Evolutionary conservation across 768 basidiomycete genomes (phyloP).

Genomic region (Rhizopogon rudus): DNA sequence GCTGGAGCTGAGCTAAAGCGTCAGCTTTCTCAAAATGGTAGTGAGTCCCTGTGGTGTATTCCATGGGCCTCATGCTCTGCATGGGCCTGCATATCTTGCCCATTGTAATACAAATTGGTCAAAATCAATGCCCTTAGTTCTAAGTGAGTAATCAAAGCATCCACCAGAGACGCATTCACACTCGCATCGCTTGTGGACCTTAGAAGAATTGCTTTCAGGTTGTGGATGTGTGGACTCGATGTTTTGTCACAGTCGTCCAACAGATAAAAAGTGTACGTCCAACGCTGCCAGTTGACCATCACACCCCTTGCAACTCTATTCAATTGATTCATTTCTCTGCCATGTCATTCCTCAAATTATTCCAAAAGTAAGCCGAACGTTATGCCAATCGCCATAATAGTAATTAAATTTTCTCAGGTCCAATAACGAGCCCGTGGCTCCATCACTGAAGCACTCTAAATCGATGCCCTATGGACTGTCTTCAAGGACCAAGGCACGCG

Average conservation of each 20-base stretch:
- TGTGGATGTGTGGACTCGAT: not conserved
- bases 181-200: not conserved
- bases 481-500: not conserved
- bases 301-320: not conserved
- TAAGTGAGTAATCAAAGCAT: not conserved
- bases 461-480: constrained; percentile 8
- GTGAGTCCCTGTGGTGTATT: not conserved
- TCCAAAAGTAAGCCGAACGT: constrained; percentile 6
- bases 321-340: not conserved
- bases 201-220: not conserved
- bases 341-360: constrained; percentile 3
- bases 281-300: not conserved
- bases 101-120: not conserved
- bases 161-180: not conserved
- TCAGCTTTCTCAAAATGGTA: not conserved
- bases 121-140: not conserved
- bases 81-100: not conserved
- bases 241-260: not conserved
- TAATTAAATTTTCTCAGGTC: not conserved
- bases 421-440: not conserved
- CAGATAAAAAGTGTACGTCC: not conserved
- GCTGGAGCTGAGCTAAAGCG: not conserved
- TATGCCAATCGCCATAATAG: not conserved
- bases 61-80: not conserved
- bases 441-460: constrained; percentile 7